These are phyloP conservation scores for Kurtzmaniella quercitrusa DNA, from an alignment of 1,139 yeast genomes.

Conservation along the genomic window DNA sequence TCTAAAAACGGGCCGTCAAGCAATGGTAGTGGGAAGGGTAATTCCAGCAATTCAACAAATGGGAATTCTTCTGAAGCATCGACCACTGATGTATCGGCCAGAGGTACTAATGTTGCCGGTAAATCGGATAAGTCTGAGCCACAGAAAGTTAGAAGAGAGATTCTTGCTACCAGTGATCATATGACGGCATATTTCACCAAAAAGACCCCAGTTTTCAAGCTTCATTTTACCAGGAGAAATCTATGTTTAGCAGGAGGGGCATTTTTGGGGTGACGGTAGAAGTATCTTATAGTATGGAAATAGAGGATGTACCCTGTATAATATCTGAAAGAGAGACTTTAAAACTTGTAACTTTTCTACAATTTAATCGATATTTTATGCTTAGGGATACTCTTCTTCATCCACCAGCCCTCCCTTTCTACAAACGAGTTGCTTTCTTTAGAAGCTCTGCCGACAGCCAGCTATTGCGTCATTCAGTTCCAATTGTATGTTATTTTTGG, in stretches of 20 bases:
- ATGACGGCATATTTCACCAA: slow-evolving; percentile 93
- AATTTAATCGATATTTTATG: too few species aligned
- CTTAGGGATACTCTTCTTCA: too few species aligned
- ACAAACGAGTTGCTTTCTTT: background rate
- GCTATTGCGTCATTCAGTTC: background rate
- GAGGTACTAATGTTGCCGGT: slow-evolving; percentile 11
- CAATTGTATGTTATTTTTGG: background rate
- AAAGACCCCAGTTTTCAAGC: slow-evolving; percentile 90
- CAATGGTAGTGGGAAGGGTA: slow-evolving; percentile 8
- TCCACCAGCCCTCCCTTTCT: too few species aligned
- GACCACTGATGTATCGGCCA: slow-evolving; percentile 10
- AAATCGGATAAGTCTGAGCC: slow-evolving; percentile 30
- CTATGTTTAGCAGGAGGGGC: slow-evolving; percentile 93
- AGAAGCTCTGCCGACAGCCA: too few species aligned
- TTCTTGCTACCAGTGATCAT: slow-evolving; percentile 81
- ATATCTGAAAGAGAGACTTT: too few species aligned
- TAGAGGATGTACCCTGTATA: too few species aligned
- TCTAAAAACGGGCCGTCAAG: slow-evolving; percentile 10
- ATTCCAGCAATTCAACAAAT: background rate
- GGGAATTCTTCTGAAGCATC: background rate
- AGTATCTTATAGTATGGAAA: too few species aligned
- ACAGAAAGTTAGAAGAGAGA: slow-evolving; percentile 53
- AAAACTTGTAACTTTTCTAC: too few species aligned
- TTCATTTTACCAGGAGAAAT: slow-evolving; percentile 86
- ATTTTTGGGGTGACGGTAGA: slow-evolving; percentile 22